A percentile compares a stretch with the other conserved stretches of the same genome.
Conservation (phyloP, 2,329 filamentous ascomycete genomes). For the Periconia sp. region DNA sequence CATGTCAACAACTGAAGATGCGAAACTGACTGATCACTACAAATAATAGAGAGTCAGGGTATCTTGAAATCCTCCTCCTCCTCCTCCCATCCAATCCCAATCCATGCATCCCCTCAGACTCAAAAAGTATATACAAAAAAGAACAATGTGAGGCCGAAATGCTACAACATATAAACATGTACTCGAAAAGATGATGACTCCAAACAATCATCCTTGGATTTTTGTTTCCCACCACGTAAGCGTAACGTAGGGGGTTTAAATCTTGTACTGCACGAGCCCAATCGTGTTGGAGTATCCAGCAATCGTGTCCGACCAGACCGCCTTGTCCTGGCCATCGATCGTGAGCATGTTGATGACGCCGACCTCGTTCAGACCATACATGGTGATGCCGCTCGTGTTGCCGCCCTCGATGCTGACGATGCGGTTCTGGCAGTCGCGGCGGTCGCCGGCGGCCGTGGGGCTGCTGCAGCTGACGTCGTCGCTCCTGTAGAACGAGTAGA, state of each 20-base stretch:
- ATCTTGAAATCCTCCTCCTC: no score
- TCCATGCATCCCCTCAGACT: no score
- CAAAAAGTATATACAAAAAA: no score
- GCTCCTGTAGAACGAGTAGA: constrained; percentile 71
- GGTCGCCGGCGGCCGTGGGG: constrained; percentile 29
- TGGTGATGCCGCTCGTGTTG: constrained; percentile 30
- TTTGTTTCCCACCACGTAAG: no score
- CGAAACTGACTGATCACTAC: no score
- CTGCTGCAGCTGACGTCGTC: constrained; percentile 51
- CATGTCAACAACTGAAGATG: no score
- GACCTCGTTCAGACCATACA: constrained; percentile 55
- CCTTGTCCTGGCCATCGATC: constrained; percentile 47
- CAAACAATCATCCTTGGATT: no score
- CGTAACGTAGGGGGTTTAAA: constrained; percentile 16
- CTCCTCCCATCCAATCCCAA: no score
- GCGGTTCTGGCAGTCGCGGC: constrained; percentile 51
- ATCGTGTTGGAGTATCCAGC: constrained; percentile 43
- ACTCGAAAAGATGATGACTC: no score
- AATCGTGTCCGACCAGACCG: constrained; percentile 51
- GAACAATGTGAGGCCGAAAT: no score
- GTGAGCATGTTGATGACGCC: constrained; percentile 52
- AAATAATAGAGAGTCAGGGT: no score
- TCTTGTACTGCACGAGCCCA: constrained; percentile 37
- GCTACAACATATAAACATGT: no score
- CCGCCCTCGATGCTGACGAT: constrained; percentile 54